Conservation (phyloP, 1,284 basidiomycete genomes). For the Gomphus bonarii region DNA sequence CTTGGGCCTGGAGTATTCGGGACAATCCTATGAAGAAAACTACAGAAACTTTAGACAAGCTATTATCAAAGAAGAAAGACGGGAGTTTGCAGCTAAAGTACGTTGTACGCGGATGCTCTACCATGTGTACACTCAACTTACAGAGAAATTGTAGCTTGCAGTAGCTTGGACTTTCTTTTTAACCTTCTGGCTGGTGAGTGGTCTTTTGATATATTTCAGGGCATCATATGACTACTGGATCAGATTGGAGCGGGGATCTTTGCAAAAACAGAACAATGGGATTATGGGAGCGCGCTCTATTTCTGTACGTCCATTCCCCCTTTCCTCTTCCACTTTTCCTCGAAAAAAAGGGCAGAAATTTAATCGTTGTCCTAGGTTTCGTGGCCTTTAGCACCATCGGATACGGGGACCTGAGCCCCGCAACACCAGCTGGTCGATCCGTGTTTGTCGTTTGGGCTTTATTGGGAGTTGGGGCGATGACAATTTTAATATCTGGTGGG, state of each 20-base stretch:
- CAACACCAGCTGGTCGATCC: slow-evolving; percentile 57
- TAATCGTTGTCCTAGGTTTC: slow-evolving; percentile 30
- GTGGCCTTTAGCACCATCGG: slow-evolving; percentile 59
- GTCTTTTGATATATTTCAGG: not conserved
- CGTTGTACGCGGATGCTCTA: slow-evolving; percentile 7
- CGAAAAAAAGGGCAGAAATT: slow-evolving; percentile 13
- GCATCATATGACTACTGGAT: not conserved
- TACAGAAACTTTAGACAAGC: slow-evolving; percentile 21
- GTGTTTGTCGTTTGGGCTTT: slow-evolving; percentile 79
- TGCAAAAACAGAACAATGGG: slow-evolving; percentile 38
- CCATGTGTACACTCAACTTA: not conserved
- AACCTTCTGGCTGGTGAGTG: slow-evolving; percentile 42
- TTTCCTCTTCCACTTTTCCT: slow-evolving; percentile 11
- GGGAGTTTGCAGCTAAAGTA: slow-evolving; percentile 39
- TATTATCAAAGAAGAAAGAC: slow-evolving; percentile 30
- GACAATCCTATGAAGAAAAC: slow-evolving; percentile 10
- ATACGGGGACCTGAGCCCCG: slow-evolving; percentile 57
- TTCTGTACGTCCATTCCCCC: slow-evolving; percentile 45
- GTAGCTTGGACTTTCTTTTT: slow-evolving; percentile 41
- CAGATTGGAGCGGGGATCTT: slow-evolving; percentile 50
- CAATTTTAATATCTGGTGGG: slow-evolving; percentile 56
- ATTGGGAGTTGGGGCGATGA: slow-evolving; percentile 66
- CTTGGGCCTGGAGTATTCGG: not conserved
- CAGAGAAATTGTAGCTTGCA: slow-evolving; percentile 20
- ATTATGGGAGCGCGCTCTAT: slow-evolving; percentile 46